Evolutionary conservation across 768 basidiomycete genomes (phyloP), one percentile per base, ranked within the genome.

Genomic region (Russula foetens): DNA sequence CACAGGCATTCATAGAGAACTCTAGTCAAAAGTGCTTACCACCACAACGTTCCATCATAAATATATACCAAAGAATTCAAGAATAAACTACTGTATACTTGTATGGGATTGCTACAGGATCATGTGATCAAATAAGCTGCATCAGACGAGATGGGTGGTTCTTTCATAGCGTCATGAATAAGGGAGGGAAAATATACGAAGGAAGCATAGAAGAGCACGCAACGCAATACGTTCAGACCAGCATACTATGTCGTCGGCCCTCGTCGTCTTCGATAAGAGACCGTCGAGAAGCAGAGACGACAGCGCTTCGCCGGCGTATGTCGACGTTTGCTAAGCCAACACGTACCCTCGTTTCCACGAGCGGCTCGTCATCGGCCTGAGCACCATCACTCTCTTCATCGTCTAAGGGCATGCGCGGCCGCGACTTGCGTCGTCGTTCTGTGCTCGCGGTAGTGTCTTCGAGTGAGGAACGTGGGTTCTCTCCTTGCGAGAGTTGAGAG

Each of bases 341-440:
- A 49, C 53, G 47, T 7, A 67, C 60, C 47, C 63, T 52, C 31
- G 58, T 43, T 46, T 70, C 69, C 12, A 51, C 26, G 47, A 63
- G 60, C 23, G 62, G 84, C 70, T 88, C 87, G 21, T 77, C 85
- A 68, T 89, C 88, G 3, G 85, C 86, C 64, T 88, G 81, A n/a
- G 77, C 80, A 1, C 84, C 85, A 38, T 85, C 87, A 63, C 83
- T 84, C 57, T 86, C 84, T 4, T 78, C 77, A 28, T 76, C 81
- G 1, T 81, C 79, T 33, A 79, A 76, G 1, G 75, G 72, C 7
- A 78, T 50, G 62, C 76, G 76, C 4, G 79, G 76, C 38, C 80
- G 76, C 3, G 81, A 82, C 66, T 81, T 85, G 69, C 82, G 82
- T 63, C 78, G 76, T 67, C 75, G 81, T 56, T 79, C 67, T 4